Base-by-base conservation (phyloP, 1,139 yeast genomes). In the Petasospora rhodanensis region DNA sequence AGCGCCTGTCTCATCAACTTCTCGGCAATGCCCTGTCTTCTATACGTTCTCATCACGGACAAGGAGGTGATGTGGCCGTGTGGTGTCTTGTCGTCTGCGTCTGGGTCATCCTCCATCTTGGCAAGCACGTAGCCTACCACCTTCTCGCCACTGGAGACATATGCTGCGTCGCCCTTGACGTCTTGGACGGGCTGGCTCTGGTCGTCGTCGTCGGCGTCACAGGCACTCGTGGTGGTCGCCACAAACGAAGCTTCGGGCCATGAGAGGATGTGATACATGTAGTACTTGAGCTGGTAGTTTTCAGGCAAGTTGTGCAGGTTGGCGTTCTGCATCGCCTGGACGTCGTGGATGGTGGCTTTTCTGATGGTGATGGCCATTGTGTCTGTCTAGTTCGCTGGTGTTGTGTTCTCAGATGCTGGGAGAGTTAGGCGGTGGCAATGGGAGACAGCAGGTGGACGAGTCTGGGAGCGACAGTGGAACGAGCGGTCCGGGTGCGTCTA, bases 241-340 rank as follows among this genome's bases (percentile, higher is more conserved):
- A 91, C 98, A 64, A 80, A 91, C 31, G 96, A 85, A 7, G 95
- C 94, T 58, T 91, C 96, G 2, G 99, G 98, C 98, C 98, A 91
- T 26, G 96, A 81, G 37, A 89, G 65, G 14, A 87, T 73, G 59
- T 91, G 99, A 59, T 91, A 91, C 72, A 93, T 73, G 59, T 89
- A 91, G 61, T 89, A 91, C 61, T 89, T 89, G 61, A 89, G 66
- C 47, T 83, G 82, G 56, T 91, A 91, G 61, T 91, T 91, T 58
- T 91, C 99, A 5, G 99, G 98, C 46, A 91, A 68, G 53, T 91
- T 91, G 47, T 83, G 85, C 57, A 91, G 67, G 56, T 91, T 91
- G 45, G 96, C 94, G 67, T 87, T 87, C 58, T 91, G 98, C 89
- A 91, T 89, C 19, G 94, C 95, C 61, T 85, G 93, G 39, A 87